Evolutionary conservation across 805 yeast genomes (phyloP).

Genomic region (Starmerella vitae): DNA sequence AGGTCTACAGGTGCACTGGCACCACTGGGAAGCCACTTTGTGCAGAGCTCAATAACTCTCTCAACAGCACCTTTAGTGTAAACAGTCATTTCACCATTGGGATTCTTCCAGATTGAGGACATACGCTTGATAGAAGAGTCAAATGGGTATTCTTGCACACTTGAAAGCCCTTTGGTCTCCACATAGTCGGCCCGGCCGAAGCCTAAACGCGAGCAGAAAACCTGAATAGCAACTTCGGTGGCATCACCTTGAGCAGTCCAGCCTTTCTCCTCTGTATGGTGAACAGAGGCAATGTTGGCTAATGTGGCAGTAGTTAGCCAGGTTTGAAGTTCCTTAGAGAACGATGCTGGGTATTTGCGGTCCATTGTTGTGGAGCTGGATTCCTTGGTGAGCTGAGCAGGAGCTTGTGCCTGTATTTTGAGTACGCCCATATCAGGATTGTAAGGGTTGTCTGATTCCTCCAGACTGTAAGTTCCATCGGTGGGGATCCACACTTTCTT

Average conservation of each 20-base stretch:
- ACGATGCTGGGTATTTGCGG: conserved; percentile 15
- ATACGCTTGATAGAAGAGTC: conserved; percentile 63
- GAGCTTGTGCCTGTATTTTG: conserved; percentile 27
- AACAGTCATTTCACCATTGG: conserved; percentile 25
- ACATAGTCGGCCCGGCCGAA: conserved; percentile 19
- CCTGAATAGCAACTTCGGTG: conserved; percentile 79
- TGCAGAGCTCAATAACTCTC: conserved; percentile 45
- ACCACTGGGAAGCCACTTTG: conserved; percentile 35
- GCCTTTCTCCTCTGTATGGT: conserved; percentile 32
- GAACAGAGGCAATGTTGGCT: conserved; percentile 66
- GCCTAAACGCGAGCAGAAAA: conserved; percentile 49
- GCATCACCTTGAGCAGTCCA: conserved; percentile 86
- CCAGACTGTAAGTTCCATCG: conserved; percentile 43
- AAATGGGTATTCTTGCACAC: conserved; percentile 55
- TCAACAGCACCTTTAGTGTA: conserved; percentile 71
- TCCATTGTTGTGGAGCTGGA: conserved; percentile 1
- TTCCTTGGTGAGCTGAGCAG: conserved; percentile 17
- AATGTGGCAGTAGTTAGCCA: conserved; percentile 59
- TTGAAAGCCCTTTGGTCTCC: conserved; percentile 20
- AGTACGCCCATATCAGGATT: conserved; percentile 47
- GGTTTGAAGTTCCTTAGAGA: conserved; percentile 22
- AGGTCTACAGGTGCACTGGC: conserved; percentile 18
- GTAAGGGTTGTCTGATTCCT: conserved; percentile 45
- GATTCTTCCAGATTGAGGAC: conserved; percentile 43
- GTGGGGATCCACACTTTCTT: conserved; percentile 55